Evolutionary conservation across 1,139 yeast genomes (phyloP).

Genomic region (Yamadazyma dushanensis): DNA sequence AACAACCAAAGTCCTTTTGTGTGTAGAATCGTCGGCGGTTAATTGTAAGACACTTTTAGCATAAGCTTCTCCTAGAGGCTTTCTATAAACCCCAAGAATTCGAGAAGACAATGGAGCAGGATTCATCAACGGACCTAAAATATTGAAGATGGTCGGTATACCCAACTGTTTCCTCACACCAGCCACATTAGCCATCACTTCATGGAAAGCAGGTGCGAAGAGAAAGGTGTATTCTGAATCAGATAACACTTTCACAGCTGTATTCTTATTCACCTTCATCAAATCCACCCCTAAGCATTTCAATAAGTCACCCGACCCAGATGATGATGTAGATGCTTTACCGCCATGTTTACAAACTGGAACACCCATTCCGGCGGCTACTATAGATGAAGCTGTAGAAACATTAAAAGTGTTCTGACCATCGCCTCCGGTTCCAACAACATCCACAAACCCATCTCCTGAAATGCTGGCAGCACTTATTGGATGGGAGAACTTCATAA

Average conservation of each 20-base stretch:
- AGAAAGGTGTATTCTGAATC: constrained; percentile 67
- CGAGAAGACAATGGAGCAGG: constrained; percentile 85
- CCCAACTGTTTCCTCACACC: constrained; percentile 75
- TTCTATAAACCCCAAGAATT: constrained; percentile 85
- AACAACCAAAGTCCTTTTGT: constrained; percentile 74
- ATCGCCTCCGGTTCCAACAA: constrained; percentile 98
- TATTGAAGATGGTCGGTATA: constrained; percentile 89
- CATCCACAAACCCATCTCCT: constrained; percentile 67
- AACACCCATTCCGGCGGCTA: constrained; percentile 87
- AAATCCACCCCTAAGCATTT: constrained; percentile 75
- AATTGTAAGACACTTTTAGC: constrained; percentile 74
- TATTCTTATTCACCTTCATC: constrained; percentile 60
- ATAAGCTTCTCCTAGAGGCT: constrained; percentile 74
- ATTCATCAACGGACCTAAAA: constrained; percentile 88
- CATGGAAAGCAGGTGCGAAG: constrained; percentile 93
- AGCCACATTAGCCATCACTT: constrained; percentile 87
- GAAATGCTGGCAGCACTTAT: constrained; percentile 46
- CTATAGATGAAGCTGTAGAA: constrained; percentile 90
- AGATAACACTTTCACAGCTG: constrained; percentile 64
- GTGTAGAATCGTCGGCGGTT: constrained; percentile 42
- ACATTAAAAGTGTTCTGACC: constrained; percentile 97
- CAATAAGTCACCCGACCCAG: constrained; percentile 92
- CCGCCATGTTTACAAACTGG: constrained; percentile 93
- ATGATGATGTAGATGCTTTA: constrained; percentile 87
- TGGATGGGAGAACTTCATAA: constrained; percentile 59